Evolutionary conservation across 108 stramenopile genomes (phyloP), one percentile per base, ranked within the genome.

Genomic region (Nitzschia palea): DNA sequence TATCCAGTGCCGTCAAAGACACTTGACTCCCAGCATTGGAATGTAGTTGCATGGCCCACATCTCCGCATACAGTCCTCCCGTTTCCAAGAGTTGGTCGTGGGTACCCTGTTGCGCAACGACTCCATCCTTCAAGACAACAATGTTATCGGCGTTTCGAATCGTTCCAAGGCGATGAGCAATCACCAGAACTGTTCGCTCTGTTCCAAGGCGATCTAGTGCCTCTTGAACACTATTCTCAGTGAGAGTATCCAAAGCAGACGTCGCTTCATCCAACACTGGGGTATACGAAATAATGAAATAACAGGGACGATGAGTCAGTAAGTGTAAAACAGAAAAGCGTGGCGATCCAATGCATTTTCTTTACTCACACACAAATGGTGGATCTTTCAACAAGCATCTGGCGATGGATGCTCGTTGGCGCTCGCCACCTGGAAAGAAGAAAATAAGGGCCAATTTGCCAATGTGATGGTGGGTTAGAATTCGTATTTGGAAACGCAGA

Each of bases 81-180:
- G 71, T 65, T 29, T 68, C 74, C 66, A 98, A 32, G 26, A 99
- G 76, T 61, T 97, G 86, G 10, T 97, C 97, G 72, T 99, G 99
- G 10, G 96, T 96, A 4, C 99, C 99, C 59, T 93, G 61, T 69
- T 99, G 97, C n/a, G 85, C 83, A 0, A 98, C 90, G 17, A 62
- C 44, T 1, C 99, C 99, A 60, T 88, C 86, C 33, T 94, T 89
- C 40, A 99, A 71, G 6, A 99, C 98, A 56, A 98, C 69, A 68
- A 99, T 99, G 57, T 98, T 96, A 70, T 99, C 96, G 1, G 97
- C 97, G 51, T 93, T 84, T 51, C 90, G 85, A 62, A 98, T 92
- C 12, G 98, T 99, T 30, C 95, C 93, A 10, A 99, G 71, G 52
- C 98, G 78, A 76, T 99, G 98, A 0, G 98, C 98, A 76, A 99